phyloP scores from a whole-genome alignment of 805 yeast species.

The Barnettozyma sucrosica region DNA sequence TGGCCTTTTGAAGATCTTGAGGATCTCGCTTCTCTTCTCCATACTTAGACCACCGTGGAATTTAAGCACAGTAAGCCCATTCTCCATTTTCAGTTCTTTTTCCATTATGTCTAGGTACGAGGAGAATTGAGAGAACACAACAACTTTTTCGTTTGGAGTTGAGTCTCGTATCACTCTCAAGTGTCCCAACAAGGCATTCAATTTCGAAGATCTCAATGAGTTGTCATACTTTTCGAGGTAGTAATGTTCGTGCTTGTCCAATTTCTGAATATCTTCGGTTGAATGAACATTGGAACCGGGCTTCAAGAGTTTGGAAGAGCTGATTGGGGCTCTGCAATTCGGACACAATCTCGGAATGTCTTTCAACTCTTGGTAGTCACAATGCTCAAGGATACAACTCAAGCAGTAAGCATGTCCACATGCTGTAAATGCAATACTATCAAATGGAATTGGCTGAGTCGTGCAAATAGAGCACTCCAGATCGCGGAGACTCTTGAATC shows the following conservation, averaged over 20 bases:
- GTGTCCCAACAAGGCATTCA: slow-evolving; percentile 61
- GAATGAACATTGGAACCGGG: slow-evolving; percentile 16
- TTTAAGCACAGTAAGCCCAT: slow-evolving; percentile 52
- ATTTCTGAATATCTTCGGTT: slow-evolving; percentile 24
- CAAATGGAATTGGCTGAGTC: slow-evolving; percentile 51
- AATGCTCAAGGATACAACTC: slow-evolving; percentile 65
- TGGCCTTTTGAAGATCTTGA: slow-evolving; percentile 47
- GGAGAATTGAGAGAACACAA: slow-evolving; percentile 89
- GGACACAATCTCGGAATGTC: slow-evolving; percentile 58
- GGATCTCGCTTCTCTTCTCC: slow-evolving; percentile 55
- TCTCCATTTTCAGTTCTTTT: slow-evolving; percentile 43
- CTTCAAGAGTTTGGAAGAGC: slow-evolving; percentile 38
- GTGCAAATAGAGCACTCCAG: slow-evolving; percentile 86
- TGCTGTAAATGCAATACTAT: slow-evolving; percentile 53
- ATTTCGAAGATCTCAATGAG: slow-evolving; percentile 56
- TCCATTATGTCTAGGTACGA: slow-evolving; percentile 73
- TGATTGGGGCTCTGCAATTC: slow-evolving; percentile 58
- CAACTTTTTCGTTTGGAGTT: slow-evolving; percentile 63
- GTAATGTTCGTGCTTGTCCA: slow-evolving; percentile 2
- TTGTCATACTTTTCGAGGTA: slow-evolving; percentile 20
- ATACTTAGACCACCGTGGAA: slow-evolving; percentile 79
- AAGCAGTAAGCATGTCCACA: slow-evolving; percentile 83
- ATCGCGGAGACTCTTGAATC: slow-evolving; percentile 32
- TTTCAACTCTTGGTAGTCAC: slow-evolving; percentile 55
- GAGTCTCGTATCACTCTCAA: slow-evolving; percentile 47